phyloP scores from a whole-genome alignment of 345 rosid genomes.

The Populus deltoides region DNA sequence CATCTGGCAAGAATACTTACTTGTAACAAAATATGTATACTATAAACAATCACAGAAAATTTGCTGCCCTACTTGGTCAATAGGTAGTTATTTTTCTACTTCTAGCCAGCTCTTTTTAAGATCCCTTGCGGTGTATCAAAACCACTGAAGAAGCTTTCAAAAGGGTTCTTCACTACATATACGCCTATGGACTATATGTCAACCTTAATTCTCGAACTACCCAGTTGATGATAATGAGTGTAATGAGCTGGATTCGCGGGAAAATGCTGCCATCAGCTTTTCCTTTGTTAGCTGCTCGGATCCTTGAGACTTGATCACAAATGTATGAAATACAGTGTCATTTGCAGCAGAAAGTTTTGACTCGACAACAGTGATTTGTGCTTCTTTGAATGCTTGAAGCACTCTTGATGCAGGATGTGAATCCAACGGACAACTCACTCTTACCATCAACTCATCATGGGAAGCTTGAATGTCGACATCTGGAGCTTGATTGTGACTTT shows the following conservation, averaged over 20 bases:
- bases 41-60: constrained; percentile 51
- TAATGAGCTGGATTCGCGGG: constrained; percentile 41
- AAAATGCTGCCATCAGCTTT: constrained; percentile 64
- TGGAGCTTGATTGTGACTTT: constrained; percentile 27
- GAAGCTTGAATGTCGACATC: constrained; percentile 61
- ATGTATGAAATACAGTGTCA: constrained; percentile 64
- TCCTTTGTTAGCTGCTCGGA: constrained; percentile 80
- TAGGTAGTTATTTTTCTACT: constrained; percentile 45
- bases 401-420: constrained; percentile 78
- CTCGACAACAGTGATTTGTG: constrained; percentile 56
- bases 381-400: constrained; percentile 68
- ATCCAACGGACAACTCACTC: constrained; percentile 69
- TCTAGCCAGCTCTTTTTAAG: constrained; percentile 35
- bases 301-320: constrained; percentile 68
- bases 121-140: constrained; percentile 31
- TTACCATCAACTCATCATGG: constrained; percentile 61
- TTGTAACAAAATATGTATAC: constrained; percentile 40
- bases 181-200: constrained; percentile 35
- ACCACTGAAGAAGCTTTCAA: constrained; percentile 43
- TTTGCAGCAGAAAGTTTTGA: constrained; percentile 63
- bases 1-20: constrained; percentile 44
- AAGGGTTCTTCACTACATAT: constrained; percentile 38
- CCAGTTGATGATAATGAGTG: constrained; percentile 58
- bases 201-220: constrained; percentile 29
- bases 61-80: constrained; percentile 48